Evolutionary conservation across 768 basidiomycete genomes (phyloP).

Genomic region (Trametes cinnabarina): DNA sequence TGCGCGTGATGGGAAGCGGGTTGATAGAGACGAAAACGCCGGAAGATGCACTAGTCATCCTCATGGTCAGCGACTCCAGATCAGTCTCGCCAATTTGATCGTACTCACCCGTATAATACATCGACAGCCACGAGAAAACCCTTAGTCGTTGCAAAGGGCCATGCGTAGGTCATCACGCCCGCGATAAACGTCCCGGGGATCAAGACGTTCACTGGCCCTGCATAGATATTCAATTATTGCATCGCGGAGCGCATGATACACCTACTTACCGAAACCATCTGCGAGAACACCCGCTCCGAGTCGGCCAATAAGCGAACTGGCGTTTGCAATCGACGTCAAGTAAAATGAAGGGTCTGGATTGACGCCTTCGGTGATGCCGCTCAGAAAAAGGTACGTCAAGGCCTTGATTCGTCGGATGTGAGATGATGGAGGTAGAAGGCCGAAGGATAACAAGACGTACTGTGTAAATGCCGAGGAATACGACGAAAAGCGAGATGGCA

Average conservation of each 20-base stretch:
- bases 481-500: constrained; percentile 50
- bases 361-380: constrained; percentile 50
- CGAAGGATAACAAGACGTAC: constrained; percentile 24
- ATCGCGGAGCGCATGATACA: background rate
- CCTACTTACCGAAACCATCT: constrained; percentile 48
- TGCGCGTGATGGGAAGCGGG: constrained; percentile 52
- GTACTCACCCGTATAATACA: constrained; percentile 59
- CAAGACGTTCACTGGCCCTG: constrained; percentile 68
- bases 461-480: constrained; percentile 70
- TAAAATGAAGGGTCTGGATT: constrained; percentile 54
- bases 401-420: constrained; percentile 33
- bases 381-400: constrained; percentile 64
- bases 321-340: constrained; percentile 65
- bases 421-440: background rate
- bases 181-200: constrained; percentile 56
- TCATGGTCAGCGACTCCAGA: background rate
- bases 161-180: constrained; percentile 58
- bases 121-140: constrained; percentile 49
- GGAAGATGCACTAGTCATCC: constrained; percentile 45
- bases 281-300: constrained; percentile 49
- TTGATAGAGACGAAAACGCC: constrained; percentile 62
- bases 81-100: background rate
- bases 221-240: background rate
- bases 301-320: constrained; percentile 60
- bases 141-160: constrained; percentile 61